phyloP scores from a whole-genome alignment of 2,329 filamentous ascomycete species.

The Claviceps pazoutovae region DNA sequence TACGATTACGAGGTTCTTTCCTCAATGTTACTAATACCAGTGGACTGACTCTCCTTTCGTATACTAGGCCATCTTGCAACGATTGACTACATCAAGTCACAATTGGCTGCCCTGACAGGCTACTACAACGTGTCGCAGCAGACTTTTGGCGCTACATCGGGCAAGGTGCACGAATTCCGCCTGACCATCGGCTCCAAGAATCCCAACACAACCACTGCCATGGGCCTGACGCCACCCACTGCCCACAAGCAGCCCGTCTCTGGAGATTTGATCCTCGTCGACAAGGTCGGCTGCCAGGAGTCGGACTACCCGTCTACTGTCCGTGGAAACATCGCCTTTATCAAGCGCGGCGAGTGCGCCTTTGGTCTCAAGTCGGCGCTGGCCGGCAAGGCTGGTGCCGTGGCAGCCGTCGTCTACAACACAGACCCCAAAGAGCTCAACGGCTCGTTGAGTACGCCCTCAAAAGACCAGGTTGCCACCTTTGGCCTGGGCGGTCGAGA shows the following conservation, averaged over 20 bases:
- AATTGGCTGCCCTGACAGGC: slow-evolving; percentile 37
- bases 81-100: slow-evolving; percentile 45
- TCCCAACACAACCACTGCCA: slow-evolving; percentile 35
- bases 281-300: slow-evolving; percentile 47
- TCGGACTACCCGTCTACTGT: slow-evolving; percentile 48
- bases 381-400: slow-evolving; percentile 55
- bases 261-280: slow-evolving; percentile 45
- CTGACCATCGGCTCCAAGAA: slow-evolving; percentile 41
- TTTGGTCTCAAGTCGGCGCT: slow-evolving; percentile 59
- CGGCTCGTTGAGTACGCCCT: slow-evolving; percentile 54
- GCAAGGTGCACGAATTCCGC: slow-evolving; percentile 43
- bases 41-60: too few species aligned
- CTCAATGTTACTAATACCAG: too few species aligned
- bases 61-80: slow-evolving; percentile 46
- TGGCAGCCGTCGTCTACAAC: slow-evolving; percentile 63
- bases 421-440: slow-evolving; percentile 46
- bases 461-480: slow-evolving; percentile 48
- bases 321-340: slow-evolving; percentile 52
- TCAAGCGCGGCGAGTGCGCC: slow-evolving; percentile 54
- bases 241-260: slow-evolving; percentile 43
- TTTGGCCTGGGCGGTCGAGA: slow-evolving; percentile 50
- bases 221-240: slow-evolving; percentile 56
- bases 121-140: slow-evolving; percentile 54
- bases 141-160: slow-evolving; percentile 47
- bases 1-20: slow-evolving; percentile 12